Percentiles rank a stretch among this genome's conserved stretches.
Conservation (phyloP, 352 stramenopile species). For the Pythium brachiatum region DNA sequence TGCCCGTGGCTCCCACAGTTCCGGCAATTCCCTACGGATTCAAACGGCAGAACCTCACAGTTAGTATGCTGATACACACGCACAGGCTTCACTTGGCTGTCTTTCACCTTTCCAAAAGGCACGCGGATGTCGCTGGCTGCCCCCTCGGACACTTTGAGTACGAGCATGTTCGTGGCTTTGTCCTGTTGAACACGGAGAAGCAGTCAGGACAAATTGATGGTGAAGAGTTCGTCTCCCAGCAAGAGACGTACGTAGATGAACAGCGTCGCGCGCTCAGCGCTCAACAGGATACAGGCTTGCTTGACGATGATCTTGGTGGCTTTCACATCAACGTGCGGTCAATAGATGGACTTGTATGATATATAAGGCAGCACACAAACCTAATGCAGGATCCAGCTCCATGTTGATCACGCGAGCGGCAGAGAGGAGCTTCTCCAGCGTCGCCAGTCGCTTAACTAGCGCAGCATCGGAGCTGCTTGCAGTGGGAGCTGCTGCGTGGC, state of each 20-base stretch:
- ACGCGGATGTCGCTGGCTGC: slow-evolving; percentile 85
- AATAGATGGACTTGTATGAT: not conserved
- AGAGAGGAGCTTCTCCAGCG: slow-evolving; percentile 78
- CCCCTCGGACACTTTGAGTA: slow-evolving; percentile 86
- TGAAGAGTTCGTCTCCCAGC: not conserved
- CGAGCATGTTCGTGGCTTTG: slow-evolving; percentile 66
- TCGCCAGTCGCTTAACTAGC: slow-evolving; percentile 53
- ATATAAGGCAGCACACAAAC: slow-evolving; percentile 23
- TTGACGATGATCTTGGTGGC: slow-evolving; percentile 85
- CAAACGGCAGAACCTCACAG: too few species aligned
- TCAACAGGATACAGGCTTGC: slow-evolving; percentile 84
- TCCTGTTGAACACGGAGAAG: slow-evolving; percentile 35
- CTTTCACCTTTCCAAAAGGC: slow-evolving; percentile 64
- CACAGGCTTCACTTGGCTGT: not conserved
- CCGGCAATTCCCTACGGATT: slow-evolving; percentile 81
- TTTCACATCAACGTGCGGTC: slow-evolving; percentile 17
- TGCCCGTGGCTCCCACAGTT: slow-evolving; percentile 74
- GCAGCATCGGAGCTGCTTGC: slow-evolving; percentile 30
- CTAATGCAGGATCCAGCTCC: slow-evolving; percentile 70
- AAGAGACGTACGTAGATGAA: slow-evolving; percentile 75
- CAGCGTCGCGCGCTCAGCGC: slow-evolving; percentile 86
- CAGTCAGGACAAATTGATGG: not conserved
- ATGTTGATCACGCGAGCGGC: slow-evolving; percentile 80
- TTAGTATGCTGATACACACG: too few species aligned
- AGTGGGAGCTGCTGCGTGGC: not conserved